These are phyloP conservation scores for Xylariaceae sp. DNA, from an alignment of 2,329 filamentous ascomycete species.

Conservation along the genomic window DNA sequence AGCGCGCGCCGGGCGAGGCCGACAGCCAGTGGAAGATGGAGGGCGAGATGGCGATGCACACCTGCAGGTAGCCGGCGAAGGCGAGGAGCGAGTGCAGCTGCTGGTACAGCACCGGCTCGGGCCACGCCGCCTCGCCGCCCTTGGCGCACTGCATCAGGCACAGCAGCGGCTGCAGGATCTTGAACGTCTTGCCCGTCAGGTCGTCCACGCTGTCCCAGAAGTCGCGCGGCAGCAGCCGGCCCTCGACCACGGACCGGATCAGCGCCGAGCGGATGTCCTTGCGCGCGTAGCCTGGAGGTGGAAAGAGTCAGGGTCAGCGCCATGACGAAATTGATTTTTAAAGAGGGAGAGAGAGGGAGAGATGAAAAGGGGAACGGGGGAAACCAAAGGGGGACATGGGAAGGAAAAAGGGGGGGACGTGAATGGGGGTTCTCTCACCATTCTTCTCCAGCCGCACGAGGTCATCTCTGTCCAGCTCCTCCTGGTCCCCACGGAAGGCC, in stretches of 20 bases:
- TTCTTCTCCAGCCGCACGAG: slow-evolving; percentile 21
- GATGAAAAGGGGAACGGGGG: no score
- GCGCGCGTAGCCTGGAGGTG: slow-evolving; percentile 26
- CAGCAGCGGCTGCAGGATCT: slow-evolving; percentile 29
- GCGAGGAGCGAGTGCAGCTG: slow-evolving; percentile 21
- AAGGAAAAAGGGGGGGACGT: neutral
- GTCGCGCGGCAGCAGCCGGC: slow-evolving; percentile 15
- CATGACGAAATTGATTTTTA: no score
- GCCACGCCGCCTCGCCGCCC: neutral
- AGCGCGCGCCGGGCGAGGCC: slow-evolving; percentile 22
- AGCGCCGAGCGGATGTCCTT: slow-evolving; percentile 25
- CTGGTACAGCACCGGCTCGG: slow-evolving; percentile 11
- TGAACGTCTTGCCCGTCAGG: slow-evolving; percentile 23
- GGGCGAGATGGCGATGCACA: slow-evolving; percentile 22
- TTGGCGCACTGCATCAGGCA: slow-evolving; percentile 24
- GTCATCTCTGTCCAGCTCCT: slow-evolving; percentile 25
- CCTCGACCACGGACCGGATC: slow-evolving; percentile 19
- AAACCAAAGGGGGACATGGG: neutral
- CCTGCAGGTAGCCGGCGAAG: slow-evolving; percentile 21
- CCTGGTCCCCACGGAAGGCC: slow-evolving; percentile 17
- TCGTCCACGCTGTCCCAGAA: slow-evolving; percentile 33
- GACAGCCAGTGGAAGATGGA: slow-evolving; percentile 23
- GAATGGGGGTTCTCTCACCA: no score
- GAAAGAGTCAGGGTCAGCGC: neutral
- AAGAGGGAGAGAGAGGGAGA: no score